Evolutionary conservation across 2,329 filamentous ascomycete genomes (phyloP).

Genomic region (Penicillium sp.): DNA sequence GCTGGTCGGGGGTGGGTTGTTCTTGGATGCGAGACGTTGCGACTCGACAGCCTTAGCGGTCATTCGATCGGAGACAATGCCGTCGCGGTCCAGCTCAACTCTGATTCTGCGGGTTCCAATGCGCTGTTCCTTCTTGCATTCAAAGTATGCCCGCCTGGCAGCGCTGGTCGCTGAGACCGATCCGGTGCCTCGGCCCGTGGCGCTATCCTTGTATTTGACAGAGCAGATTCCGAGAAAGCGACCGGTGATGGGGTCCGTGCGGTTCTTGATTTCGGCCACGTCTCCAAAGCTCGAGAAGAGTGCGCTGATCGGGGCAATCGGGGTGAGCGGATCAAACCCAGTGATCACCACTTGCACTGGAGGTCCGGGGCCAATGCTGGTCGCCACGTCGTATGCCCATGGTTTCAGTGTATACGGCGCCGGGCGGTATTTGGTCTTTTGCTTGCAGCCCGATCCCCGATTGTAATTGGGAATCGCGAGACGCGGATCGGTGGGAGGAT

Average conservation of each 20-base stretch:
- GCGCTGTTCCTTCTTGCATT: conserved; percentile 73
- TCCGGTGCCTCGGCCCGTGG: conserved; percentile 51
- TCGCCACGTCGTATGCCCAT: conserved; percentile 77
- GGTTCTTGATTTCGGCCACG: conserved; percentile 87
- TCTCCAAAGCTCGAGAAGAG: conserved; percentile 56
- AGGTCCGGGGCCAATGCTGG: conserved; percentile 84
- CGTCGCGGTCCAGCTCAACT: conserved; percentile 88
- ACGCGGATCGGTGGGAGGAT: conserved; percentile 78
- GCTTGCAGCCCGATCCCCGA: conserved; percentile 62
- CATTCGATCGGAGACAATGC: conserved; percentile 75
- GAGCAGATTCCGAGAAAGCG: conserved; percentile 92
- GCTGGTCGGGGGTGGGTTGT: conserved; percentile 18
- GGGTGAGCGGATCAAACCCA: conserved; percentile 90
- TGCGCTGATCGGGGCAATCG: conserved; percentile 56
- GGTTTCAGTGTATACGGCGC: conserved; percentile 77
- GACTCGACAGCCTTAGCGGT: conserved; percentile 72
- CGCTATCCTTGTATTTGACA: conserved; percentile 80
- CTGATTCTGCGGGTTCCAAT: conserved; percentile 76
- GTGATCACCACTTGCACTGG: conserved; percentile 88
- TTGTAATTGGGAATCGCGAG: conserved; percentile 66
- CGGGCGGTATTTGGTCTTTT: conserved; percentile 71
- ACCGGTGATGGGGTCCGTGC: conserved; percentile 91
- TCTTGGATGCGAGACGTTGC: conserved; percentile 57
- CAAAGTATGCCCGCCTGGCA: conserved; percentile 73
- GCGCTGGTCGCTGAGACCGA: conserved; percentile 72